These are phyloP conservation scores for Choricystis sp. DNA, from an alignment of 139 green algal genomes.

Conservation along the genomic window DNA sequence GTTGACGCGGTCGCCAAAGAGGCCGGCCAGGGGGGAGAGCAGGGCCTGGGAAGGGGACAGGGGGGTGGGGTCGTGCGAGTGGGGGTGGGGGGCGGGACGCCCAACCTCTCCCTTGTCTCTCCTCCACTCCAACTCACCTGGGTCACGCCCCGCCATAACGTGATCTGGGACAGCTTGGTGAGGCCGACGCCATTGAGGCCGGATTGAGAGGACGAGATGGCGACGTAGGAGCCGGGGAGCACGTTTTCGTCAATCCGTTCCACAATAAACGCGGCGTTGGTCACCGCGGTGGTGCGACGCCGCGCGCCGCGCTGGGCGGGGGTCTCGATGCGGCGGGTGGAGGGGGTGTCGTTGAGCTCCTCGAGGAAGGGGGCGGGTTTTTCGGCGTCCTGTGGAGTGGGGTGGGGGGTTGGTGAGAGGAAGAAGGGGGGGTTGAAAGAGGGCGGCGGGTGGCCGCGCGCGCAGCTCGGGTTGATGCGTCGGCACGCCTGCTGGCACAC, in stretches of 20 bases:
- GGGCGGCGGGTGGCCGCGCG: too few species aligned
- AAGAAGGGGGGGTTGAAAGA: too few species aligned
- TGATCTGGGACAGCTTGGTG: not conserved
- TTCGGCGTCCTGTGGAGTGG: too few species aligned
- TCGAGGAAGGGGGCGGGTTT: too few species aligned
- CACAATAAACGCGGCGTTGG: slow-evolving; percentile 25
- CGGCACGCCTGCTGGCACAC: too few species aligned
- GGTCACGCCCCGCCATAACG: not conserved
- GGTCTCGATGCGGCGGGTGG: not conserved
- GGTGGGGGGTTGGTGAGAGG: too few species aligned
- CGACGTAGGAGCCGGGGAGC: slow-evolving; percentile 14
- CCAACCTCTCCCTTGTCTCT: not conserved
- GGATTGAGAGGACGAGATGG: not conserved
- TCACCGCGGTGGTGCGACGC: slow-evolving; percentile 11
- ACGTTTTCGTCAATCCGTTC: slow-evolving; percentile 25
- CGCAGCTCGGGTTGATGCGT: too few species aligned
- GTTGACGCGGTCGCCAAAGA: slow-evolving; percentile 34
- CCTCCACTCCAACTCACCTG: not conserved
- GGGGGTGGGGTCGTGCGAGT: not conserved
- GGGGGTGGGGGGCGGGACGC: too few species aligned
- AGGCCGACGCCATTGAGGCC: not conserved
- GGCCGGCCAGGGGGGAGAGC: slow-evolving; percentile 13
- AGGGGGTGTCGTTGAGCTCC: not conserved
- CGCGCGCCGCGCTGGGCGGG: not conserved
- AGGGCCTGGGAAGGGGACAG: slow-evolving; percentile 9